Percentiles rank a stretch among this genome's conserved stretches.
Conservation (phyloP, 2,329 filamentous ascomycete species). For the Nigrospora oryzae region DNA sequence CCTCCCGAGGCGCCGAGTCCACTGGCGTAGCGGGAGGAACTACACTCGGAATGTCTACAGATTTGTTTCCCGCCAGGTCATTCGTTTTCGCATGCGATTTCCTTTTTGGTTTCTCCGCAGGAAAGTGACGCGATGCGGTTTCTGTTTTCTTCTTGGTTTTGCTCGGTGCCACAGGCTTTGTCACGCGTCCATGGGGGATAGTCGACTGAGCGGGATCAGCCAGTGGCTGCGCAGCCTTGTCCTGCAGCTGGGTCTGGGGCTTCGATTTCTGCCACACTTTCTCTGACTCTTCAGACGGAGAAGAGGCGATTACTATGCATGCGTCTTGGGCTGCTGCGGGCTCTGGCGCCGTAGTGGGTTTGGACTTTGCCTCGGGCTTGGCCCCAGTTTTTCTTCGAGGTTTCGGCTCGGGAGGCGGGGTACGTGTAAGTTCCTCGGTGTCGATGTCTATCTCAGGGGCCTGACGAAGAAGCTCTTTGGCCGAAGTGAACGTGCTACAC, state of each 20-base stretch:
- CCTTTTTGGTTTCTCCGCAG: conserved; percentile 4
- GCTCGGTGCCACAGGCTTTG: conserved; percentile 7
- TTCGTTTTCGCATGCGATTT: not conserved
- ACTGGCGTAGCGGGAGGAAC: not conserved
- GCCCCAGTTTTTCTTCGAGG: conserved; percentile 6
- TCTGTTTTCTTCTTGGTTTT: conserved; percentile 17
- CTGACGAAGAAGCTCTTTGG: conserved; percentile 26
- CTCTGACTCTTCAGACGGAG: conserved; percentile 9
- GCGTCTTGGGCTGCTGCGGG: not conserved
- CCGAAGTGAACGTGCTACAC: conserved; percentile 30
- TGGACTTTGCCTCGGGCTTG: conserved; percentile 5
- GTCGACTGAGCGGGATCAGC: conserved; percentile 5
- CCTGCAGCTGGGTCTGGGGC: conserved; percentile 2
- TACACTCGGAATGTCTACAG: too few relatives aligned
- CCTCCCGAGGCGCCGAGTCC: conserved; percentile 17
- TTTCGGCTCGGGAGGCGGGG: conserved; percentile 13
- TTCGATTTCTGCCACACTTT: conserved; percentile 29
- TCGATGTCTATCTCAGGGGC: conserved; percentile 21
- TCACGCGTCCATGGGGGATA: conserved; percentile 5
- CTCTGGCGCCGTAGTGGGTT: not conserved
- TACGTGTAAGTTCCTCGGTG: conserved; percentile 14
- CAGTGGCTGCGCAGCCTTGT: not conserved
- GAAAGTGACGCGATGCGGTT: conserved; percentile 19
- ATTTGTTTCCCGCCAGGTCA: too few relatives aligned
- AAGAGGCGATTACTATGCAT: conserved; percentile 11